phyloP scores from a whole-genome alignment of 345 rosid species.

The Zanthoxylum bungeanum region DNA sequence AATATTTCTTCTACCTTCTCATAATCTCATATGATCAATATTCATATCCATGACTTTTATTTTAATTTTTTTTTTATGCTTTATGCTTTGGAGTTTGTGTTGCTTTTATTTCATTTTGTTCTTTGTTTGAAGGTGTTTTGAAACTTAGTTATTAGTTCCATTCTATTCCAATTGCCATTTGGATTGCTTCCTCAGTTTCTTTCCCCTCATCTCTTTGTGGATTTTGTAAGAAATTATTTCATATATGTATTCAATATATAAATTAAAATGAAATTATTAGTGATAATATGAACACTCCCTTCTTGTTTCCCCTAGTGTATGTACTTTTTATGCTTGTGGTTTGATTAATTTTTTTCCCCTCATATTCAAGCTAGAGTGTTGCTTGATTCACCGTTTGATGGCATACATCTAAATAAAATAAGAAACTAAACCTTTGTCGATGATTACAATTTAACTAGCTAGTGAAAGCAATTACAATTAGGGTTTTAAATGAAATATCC shows the following conservation, averaged over 20 bases:
- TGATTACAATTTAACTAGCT: background rate
- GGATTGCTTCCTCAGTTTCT: conserved; percentile 27
- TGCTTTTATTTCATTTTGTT: conserved; percentile 28
- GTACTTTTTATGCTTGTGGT: background rate
- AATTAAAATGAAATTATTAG: background rate
- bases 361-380: background rate
- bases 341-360: background rate
- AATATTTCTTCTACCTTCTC: background rate
- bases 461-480: background rate
- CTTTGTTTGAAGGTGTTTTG: conserved; percentile 62
- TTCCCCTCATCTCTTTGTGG: conserved; percentile 19
- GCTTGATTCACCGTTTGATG: no score
- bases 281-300: background rate
- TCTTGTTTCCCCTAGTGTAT: background rate
- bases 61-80: conserved; percentile 16
- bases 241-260: background rate
- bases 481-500: background rate
- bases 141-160: conserved; percentile 16
- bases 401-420: background rate
- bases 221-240: conserved; percentile 6
- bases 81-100: conserved; percentile 58
- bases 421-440: background rate
- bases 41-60: background rate
- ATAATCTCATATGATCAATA: conserved; percentile 11
- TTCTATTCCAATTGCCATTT: conserved; percentile 21